A percentile compares a stretch with the other conserved stretches of the same genome.
phyloP scores from a whole-genome alignment of 2,329 filamentous ascomycete species.

The Huntiella bhutanensis region DNA sequence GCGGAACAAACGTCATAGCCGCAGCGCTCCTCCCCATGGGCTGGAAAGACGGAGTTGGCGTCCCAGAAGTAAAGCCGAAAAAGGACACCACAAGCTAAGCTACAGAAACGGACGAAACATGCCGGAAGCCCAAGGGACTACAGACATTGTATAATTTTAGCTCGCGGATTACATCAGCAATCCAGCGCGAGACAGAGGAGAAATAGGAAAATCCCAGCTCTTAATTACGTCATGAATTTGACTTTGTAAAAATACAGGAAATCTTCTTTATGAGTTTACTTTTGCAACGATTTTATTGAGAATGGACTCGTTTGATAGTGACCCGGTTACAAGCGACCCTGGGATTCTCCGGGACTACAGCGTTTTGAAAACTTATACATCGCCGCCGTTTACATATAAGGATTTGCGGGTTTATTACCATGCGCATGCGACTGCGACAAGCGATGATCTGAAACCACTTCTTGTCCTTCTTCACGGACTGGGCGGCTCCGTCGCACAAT shows the following conservation, averaged over 20 bases:
- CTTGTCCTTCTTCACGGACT: conserved; percentile 85
- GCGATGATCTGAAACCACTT: conserved; percentile 48
- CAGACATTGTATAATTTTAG: background rate
- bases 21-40: conserved; percentile 76
- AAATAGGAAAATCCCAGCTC: no score
- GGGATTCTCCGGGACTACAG: conserved; percentile 65
- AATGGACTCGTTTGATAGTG: background rate
- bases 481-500: conserved; percentile 82
- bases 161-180: background rate
- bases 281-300: no score
- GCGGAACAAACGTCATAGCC: conserved; percentile 68
- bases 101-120: no score
- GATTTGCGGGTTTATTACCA: conserved; percentile 68
- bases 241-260: no score
- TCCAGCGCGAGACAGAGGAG: background rate
- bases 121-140: no score
- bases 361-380: conserved; percentile 51
- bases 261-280: no score
- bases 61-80: conserved; percentile 11
- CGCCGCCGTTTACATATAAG: conserved; percentile 49
- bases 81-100: no score
- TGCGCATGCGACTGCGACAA: conserved; percentile 63
- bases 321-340: conserved; percentile 43
- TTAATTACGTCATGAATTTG: no score
- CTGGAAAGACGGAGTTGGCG: conserved; percentile 46